phyloP scores from a whole-genome alignment of 2,329 filamentous ascomycete genomes.

The Epicoccum sorghinum region DNA sequence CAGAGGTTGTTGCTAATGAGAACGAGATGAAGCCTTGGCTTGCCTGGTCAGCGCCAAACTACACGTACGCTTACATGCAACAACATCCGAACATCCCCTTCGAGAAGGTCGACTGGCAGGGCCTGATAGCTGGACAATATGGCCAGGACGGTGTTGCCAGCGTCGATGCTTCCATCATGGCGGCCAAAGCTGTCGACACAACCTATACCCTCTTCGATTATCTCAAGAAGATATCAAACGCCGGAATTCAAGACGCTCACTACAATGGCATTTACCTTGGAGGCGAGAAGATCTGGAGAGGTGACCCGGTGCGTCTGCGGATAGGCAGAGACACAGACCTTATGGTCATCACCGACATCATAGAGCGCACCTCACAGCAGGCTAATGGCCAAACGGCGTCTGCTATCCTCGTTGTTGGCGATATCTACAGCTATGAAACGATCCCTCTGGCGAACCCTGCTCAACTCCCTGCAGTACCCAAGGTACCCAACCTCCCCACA shows the following conservation, averaged over 20 bases:
- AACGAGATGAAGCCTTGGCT: constrained; percentile 61
- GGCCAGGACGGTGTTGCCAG: constrained; percentile 56
- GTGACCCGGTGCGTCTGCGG: constrained; percentile 62
- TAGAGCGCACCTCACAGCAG: constrained; percentile 46
- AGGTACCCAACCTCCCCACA: constrained; percentile 54
- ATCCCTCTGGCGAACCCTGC: constrained; percentile 30
- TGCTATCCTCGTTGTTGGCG: constrained; percentile 54
- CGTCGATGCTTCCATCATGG: constrained; percentile 64
- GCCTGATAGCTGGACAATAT: constrained; percentile 50
- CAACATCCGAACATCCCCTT: constrained; percentile 50
- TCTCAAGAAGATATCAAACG: constrained; percentile 47
- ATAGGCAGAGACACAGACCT: constrained; percentile 55
- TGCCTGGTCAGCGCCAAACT: constrained; percentile 62
- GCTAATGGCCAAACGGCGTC: constrained; percentile 24
- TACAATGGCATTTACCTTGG: constrained; percentile 64
- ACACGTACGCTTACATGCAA: constrained; percentile 54
- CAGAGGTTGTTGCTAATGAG: constrained; percentile 53
- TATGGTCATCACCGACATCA: constrained; percentile 54
- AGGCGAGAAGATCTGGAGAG: constrained; percentile 65
- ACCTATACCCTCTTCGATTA: constrained; percentile 61
- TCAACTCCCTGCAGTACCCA: constrained; percentile 46
- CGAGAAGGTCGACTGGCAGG: constrained; percentile 59
- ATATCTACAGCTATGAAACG: constrained; percentile 58
- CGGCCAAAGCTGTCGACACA: constrained; percentile 61
- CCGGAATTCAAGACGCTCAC: constrained; percentile 50